Base-by-base conservation (phyloP, 345 rosid species). In the Eucalyptus dawsonii region DNA sequence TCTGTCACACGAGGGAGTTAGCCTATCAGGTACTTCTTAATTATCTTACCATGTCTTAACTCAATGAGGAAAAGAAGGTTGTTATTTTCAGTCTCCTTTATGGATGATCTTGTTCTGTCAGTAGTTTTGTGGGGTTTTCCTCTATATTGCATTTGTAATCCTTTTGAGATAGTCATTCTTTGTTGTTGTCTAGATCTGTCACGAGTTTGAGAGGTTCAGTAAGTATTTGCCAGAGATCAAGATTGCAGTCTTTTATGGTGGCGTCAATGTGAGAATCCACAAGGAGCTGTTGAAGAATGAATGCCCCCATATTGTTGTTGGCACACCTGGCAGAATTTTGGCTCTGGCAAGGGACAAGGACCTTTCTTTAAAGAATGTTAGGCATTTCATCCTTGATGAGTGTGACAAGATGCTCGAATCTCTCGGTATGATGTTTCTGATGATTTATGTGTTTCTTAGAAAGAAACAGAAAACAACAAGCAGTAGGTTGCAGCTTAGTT, bases 371-470 rank as follows among this genome's bases (percentile, higher is more conserved):
- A 98, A 98, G 95, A 98, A 98, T 92, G 99, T 96, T 91, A 96
- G 99, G 94, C 99, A 98, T 93, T 98, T 98, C 91, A 98, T 98
- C 90, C 98, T 98, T 88, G 99, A 97, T 87, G 99, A 98, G 93
- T 98, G 99, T 92, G 99, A 98, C 90, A 98, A 98, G 91, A 98
- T 98, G 99, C 99, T 98, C 10, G 98, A 98, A 91, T 98, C 99
- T 65, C 99, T 98, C 88, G 98, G 99, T 98, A 93, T 87, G 80
- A 45, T 7, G 8, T 76, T 72, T 72, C 81, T 72, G 25, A 4
- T 31, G 40, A 16, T 67, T 67, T 31, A 67, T 67, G 80, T 67
- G 40, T 45, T 25, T 49, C 19, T 17, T 9, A 42, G 8, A 40
- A 5, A 27, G 24, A 21, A 10, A 40, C 12, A 56, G 27, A 58